These are phyloP conservation scores for Auriscalpium vulgare DNA, from an alignment of 768 basidiomycete species.

Conservation along the genomic window DNA sequence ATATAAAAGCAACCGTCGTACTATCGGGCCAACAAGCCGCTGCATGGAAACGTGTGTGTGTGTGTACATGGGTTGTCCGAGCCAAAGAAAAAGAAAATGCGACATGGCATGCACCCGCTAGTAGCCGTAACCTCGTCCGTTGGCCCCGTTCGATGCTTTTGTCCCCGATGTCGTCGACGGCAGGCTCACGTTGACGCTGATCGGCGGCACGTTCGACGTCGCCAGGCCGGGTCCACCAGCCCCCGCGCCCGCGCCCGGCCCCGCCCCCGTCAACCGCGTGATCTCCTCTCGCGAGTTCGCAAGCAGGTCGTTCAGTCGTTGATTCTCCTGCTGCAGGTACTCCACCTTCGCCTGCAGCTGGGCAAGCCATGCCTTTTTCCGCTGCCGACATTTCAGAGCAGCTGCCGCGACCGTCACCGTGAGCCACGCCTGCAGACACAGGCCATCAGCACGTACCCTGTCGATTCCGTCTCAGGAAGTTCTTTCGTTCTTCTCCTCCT, in stretches of 20 bases:
- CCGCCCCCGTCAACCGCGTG: slow-evolving; percentile 56
- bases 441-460: slow-evolving; percentile 59
- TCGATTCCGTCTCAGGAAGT: slow-evolving; percentile 94
- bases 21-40: no score
- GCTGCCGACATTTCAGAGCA: slow-evolving; percentile 96
- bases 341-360: slow-evolving; percentile 93
- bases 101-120: background rate
- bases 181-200: slow-evolving; percentile 15
- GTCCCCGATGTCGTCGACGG: background rate
- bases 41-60: no score
- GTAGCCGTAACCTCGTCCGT: slow-evolving; percentile 14
- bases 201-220: slow-evolving; percentile 8
- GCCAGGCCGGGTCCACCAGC: background rate
- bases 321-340: slow-evolving; percentile 87
- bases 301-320: slow-evolving; percentile 81
- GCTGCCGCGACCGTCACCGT: slow-evolving; percentile 38
- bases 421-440: background rate
- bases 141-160: slow-evolving; percentile 3
- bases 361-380: slow-evolving; percentile 96
- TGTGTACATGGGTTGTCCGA: background rate
- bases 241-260: background rate
- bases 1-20: no score
- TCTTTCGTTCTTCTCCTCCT: slow-evolving; percentile 96
- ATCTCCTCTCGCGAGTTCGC: slow-evolving; percentile 89
- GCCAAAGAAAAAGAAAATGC: background rate